A percentile compares a stretch with the other conserved stretches of the same genome.
Evolutionary conservation across 495 filamentous ascomycete species (phyloP).

Genomic region (Cercophora scortea): DNA sequence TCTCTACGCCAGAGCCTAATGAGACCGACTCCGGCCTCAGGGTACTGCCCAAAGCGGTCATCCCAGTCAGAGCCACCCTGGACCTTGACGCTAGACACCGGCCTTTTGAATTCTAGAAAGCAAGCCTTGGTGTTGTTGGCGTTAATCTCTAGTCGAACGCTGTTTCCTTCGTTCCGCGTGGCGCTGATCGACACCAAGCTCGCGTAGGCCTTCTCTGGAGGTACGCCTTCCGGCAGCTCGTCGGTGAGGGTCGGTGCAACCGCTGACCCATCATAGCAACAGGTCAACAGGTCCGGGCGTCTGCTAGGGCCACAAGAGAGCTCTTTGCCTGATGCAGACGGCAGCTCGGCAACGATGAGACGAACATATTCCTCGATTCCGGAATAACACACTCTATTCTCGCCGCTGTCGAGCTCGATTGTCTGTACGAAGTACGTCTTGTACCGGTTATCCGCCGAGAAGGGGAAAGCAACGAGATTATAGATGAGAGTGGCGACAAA

Average conservation of each 20-base stretch:
- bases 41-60: constrained; percentile 67
- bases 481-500: constrained; percentile 75
- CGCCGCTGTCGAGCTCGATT: constrained; percentile 66
- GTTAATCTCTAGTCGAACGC: constrained; percentile 16
- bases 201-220: constrained; percentile 7
- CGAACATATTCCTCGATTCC: constrained; percentile 68
- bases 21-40: constrained; percentile 29
- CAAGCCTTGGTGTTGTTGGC: constrained; percentile 27
- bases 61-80: constrained; percentile 40
- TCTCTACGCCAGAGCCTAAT: constrained; percentile 48
- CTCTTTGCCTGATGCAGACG: constrained; percentile 57
- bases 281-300: constrained; percentile 46
- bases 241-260: constrained; percentile 48
- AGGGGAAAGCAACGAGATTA: constrained; percentile 83
- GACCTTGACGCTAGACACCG: constrained; percentile 18
- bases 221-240: constrained; percentile 24
- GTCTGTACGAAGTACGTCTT: constrained; percentile 84
- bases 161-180: constrained; percentile 13
- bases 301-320: constrained; percentile 36
- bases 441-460: constrained; percentile 66
- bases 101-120: constrained; percentile 21
- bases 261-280: constrained; percentile 57
- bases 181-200: constrained; percentile 17
- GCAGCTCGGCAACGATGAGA: constrained; percentile 56
- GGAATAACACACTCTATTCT: constrained; percentile 58